Percentiles rank a stretch among this genome's conserved stretches.
Evolutionary conservation across 805 yeast genomes (phyloP).

Genomic region (Starmera quercuum): DNA sequence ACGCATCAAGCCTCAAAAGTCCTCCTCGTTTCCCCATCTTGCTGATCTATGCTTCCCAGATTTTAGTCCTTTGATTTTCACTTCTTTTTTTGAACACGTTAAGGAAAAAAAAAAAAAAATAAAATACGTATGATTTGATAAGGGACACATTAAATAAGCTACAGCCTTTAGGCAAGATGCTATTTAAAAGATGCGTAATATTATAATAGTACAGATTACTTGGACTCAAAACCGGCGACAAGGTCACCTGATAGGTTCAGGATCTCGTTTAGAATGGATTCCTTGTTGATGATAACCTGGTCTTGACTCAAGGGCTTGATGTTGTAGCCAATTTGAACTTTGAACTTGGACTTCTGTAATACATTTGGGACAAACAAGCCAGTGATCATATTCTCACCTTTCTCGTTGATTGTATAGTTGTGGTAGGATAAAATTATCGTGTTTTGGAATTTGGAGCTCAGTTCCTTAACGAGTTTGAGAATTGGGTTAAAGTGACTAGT

Average conservation of each 20-base stretch:
- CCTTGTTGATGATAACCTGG: constrained; percentile 56
- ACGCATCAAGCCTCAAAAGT: constrained; percentile 69
- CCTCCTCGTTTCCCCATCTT: constrained; percentile 18
- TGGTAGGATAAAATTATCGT: constrained; percentile 63
- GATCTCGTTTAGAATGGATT: constrained; percentile 69
- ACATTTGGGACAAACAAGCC: constrained; percentile 75
- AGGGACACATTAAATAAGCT: too few relatives aligned
- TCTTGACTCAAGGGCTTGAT: constrained; percentile 51
- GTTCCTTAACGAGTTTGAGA: constrained; percentile 49
- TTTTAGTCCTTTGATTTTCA: too few relatives aligned
- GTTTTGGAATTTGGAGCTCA: constrained; percentile 57
- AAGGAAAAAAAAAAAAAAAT: too few relatives aligned
- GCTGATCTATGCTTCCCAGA: too few relatives aligned
- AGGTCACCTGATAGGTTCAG: constrained; percentile 62
- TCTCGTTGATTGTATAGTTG: constrained; percentile 42
- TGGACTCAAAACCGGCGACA: constrained; percentile 29
- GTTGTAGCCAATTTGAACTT: constrained; percentile 72
- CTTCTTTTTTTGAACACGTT: too few relatives aligned
- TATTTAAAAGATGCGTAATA: too few relatives aligned
- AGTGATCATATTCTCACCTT: constrained; percentile 57
- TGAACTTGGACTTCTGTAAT: constrained; percentile 56
- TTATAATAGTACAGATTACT: constrained; percentile 1
- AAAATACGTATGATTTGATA: too few relatives aligned
- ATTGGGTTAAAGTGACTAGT: constrained; percentile 52
- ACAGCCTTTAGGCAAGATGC: too few relatives aligned